Evolutionary conservation across 306 rosid species (phyloP).

Genomic region (Clitoria ternatea): DNA sequence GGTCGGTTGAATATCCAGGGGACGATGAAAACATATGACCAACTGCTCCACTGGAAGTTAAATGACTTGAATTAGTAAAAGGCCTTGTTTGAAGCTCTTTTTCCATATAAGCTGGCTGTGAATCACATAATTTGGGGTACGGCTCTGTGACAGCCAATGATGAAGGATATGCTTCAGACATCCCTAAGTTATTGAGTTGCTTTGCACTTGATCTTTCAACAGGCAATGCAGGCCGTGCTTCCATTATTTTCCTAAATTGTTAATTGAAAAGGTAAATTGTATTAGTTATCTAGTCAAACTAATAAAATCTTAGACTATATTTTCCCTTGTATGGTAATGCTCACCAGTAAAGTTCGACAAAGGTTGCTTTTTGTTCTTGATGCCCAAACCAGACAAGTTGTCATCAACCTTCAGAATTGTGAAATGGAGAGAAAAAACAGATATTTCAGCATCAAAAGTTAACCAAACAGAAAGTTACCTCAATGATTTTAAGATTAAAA

Average conservation of each 20-base stretch:
- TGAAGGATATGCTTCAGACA: conserved; percentile 59
- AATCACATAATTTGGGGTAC: conserved; percentile 63
- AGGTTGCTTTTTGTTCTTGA: conserved; percentile 32
- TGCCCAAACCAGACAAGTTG: conserved; percentile 36
- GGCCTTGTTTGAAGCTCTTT: conserved; percentile 54
- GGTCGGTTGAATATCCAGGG: conserved; percentile 76
- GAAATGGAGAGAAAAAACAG: conserved; percentile 15
- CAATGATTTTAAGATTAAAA: conserved; percentile 6
- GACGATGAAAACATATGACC: conserved; percentile 90
- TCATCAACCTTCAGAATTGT: conserved; percentile 48
- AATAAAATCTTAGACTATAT: not conserved
- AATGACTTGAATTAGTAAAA: conserved; percentile 46
- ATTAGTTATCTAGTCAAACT: conserved; percentile 29
- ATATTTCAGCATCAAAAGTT: conserved; percentile 4
- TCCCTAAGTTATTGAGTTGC: conserved; percentile 61
- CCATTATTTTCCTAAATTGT: conserved; percentile 58
- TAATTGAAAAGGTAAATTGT: conserved; percentile 19
- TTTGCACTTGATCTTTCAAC: conserved; percentile 59
- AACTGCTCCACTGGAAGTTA: conserved; percentile 62
- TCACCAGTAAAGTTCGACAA: conserved; percentile 42
- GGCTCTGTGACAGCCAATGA: conserved; percentile 61
- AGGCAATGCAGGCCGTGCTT: conserved; percentile 68
- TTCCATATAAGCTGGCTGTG: conserved; percentile 55
- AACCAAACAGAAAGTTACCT: conserved; percentile 30
- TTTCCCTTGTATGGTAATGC: conserved; percentile 15